Evolutionary conservation across 108 stramenopile genomes (phyloP).

Genomic region (Cyclotella atomus): DNA sequence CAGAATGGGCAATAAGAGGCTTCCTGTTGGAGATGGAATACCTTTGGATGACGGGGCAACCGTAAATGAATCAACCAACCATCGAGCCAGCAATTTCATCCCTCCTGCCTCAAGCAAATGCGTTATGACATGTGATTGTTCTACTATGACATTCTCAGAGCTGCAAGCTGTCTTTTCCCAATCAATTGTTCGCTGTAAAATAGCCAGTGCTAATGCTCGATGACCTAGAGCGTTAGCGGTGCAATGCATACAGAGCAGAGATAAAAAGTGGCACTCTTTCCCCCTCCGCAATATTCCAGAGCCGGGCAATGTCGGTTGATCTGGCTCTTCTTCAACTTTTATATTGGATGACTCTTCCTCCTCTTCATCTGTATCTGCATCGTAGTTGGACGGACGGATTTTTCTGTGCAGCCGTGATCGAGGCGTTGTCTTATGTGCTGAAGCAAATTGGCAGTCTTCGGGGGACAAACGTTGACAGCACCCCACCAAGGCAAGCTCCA

Average conservation of each 20-base stretch:
- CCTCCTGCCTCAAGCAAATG: slow-evolving; percentile 26
- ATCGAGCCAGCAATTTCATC: slow-evolving; percentile 45
- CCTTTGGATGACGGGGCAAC: slow-evolving; percentile 2
- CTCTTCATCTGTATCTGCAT: not conserved
- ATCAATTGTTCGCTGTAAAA: slow-evolving; percentile 42
- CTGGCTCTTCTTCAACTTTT: not conserved
- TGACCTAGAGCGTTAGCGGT: slow-evolving; percentile 13
- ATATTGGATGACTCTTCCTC: not conserved
- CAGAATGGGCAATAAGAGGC: slow-evolving; percentile 36
- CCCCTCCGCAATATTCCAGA: slow-evolving; percentile 21
- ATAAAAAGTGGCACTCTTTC: slow-evolving; percentile 26
- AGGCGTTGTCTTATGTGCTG: slow-evolving; percentile 10
- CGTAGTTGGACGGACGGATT: slow-evolving; percentile 30
- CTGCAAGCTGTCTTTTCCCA: slow-evolving; percentile 20
- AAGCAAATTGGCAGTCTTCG: not conserved
- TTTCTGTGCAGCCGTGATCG: slow-evolving; percentile 22
- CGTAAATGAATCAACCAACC: slow-evolving; percentile 42
- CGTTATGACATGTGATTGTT: slow-evolving; percentile 1
- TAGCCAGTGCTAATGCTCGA: slow-evolving; percentile 34
- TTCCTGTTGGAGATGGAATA: slow-evolving; percentile 34
- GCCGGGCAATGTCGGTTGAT: not conserved
- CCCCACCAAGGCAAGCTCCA: slow-evolving; percentile 33
- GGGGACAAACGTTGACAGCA: slow-evolving; percentile 32
- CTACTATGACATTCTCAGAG: not conserved
- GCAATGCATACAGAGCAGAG: slow-evolving; percentile 35